Base-by-base conservation (phyloP, 169 alveolate species). In the Plasmodium vinckei region DNA sequence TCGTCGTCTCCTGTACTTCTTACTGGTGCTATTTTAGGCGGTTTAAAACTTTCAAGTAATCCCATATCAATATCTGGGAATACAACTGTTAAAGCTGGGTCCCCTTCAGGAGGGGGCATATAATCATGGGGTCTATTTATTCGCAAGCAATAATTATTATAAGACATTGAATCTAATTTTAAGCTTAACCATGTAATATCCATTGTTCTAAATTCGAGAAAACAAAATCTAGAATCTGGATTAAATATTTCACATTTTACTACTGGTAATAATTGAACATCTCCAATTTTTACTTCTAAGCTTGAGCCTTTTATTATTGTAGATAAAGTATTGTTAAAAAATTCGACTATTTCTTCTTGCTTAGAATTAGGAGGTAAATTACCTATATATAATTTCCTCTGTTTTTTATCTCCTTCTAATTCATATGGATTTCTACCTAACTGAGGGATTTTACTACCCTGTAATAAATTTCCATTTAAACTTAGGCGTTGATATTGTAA, bases 101-200 rank as follows among this genome's bases (percentile, higher is more conserved):
- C 97, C 44, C 94, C 92, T 6, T 93, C 94, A n/a, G 95, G 89
- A 27, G 96, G 94, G 2, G 93, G 93, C 12, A 93, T 94, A 79
- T 92, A 95, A 70, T 95, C 98, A 53, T 93, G 93, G 27, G 98
- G 97, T 46, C 98, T 86, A 71, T 95, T 64, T 39, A 95, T 91
- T 56, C 93, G 84, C 33, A 95, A 87, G 12, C 94, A 69, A 49
- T 68, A 75, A 42, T 97, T 97, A 65, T 95, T 95, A 71, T 87
- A 95, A 46, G 84, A 53, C 21, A 69, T 73, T 7, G 96, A 97
- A 84, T 95, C 98, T 57, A 95, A 77, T 49, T 94, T 95, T 65
- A 95, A 82, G 87, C 96, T 92, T 72, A 88, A 51, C 77, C 92
- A 93, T 23, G 97, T 93, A 89, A 92, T 86, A 64, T 91, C 95